Conservation (phyloP, 768 basidiomycete species). For the Lepiota subincarnata region DNA sequence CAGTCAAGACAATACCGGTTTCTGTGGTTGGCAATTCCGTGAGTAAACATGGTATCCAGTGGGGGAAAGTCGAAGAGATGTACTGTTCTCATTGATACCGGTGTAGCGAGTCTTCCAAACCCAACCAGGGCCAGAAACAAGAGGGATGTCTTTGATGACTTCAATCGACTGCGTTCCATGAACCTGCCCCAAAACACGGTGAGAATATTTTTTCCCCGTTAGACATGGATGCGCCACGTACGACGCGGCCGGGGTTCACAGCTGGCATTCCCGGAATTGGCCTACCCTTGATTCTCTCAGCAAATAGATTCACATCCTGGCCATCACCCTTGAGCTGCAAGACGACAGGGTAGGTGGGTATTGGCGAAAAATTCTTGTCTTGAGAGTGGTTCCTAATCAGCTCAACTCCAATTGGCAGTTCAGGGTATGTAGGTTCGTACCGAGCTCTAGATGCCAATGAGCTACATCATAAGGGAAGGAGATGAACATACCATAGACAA, state of each 20-base stretch:
- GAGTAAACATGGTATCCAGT: neutral
- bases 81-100: constrained; percentile 81
- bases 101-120: constrained; percentile 60
- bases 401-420: neutral
- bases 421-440: constrained; percentile 27
- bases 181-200: constrained; percentile 38
- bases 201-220: neutral
- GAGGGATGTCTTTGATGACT: constrained; percentile 72
- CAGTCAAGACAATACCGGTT: constrained; percentile 68
- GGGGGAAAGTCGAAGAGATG: constrained; percentile 19
- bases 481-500: constrained; percentile 61
- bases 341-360: constrained; percentile 86
- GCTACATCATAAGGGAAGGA: neutral
- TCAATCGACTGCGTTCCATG: constrained; percentile 81
- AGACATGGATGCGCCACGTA: constrained; percentile 28
- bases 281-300: constrained; percentile 39
- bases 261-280: constrained; percentile 64
- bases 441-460: constrained; percentile 39
- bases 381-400: neutral
- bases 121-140: constrained; percentile 78
- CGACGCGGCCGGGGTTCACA: constrained; percentile 66
- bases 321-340: constrained; percentile 66
- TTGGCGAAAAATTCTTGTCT: constrained; percentile 55
- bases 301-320: constrained; percentile 69
- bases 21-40: constrained; percentile 35